Evolutionary conservation across 148 eudicot species (phyloP), one percentile per base, ranked within the genome.

Genomic region (Silene uniflora): DNA sequence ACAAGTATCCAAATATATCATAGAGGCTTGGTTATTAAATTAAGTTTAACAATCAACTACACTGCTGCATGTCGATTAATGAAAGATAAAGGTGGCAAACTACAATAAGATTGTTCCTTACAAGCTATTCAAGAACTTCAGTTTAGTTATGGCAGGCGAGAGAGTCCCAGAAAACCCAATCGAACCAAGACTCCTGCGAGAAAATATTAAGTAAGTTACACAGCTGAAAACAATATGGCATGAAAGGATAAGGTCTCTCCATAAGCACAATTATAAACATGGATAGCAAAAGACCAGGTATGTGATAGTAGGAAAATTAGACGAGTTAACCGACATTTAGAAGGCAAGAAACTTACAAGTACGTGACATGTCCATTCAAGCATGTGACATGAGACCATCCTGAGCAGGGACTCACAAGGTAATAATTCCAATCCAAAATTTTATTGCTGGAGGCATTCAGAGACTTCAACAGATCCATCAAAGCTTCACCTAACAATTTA

Each of bases 341-440:
- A 7, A 71, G 56, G 68, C 21, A 27, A 74, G 73, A 65, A 29
- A 84, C 97, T 84, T 85, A 95, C 98, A 95, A 67, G 71, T 87
- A 82, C 61, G 87, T 76, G 35, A 95, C 97, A 73, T 84, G 88
- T 87, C 91, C 97, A 63, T 83, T 67, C 78, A 64, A 78, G 80
- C 98, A 95, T n/a, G 90, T 82, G 73, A 95, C 96, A 78, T 88
- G 84, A 67, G 96, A 85, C 97, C 98, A 92, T 79, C 92, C 89
- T 76, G 80, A 85, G 84, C 98, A 95, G 46, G 98, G 97, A 81
- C 86, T 95, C 47, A 95, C 98, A 10, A 81, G 70, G 83, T 23
- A 58, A 73, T 29, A 1, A 73, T 88, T 82, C 98, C 98, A 95
- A 81, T 89, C 89, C 14, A 42, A 78, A 70, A 92, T 85, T 74